Base-by-base conservation (phyloP, 768 basidiomycete genomes). In the Podaxis sp. region DNA sequence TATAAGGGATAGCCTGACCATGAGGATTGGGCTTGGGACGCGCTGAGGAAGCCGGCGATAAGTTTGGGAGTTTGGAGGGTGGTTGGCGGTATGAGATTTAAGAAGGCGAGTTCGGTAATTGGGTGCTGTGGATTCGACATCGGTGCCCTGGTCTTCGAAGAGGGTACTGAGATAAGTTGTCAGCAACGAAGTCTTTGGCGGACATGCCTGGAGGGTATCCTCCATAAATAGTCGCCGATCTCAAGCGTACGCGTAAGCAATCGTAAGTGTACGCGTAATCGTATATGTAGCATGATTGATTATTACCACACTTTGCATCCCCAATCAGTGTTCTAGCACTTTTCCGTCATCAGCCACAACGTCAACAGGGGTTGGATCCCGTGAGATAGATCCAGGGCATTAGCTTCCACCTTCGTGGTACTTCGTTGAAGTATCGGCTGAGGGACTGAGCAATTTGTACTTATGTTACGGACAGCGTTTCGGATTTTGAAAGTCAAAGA, bases 51-150 rank as follows among this genome's bases (percentile, higher is more conserved):
- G 58, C 76, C 68, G 11, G 68, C 55, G 2, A 64, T 68, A 46
- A 79, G 49, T n/a, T 64, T 61, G 4, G 72, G 68, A 6, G 74
- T 74, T 13, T 73, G 67, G 38, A 74, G 58, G 48, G 69, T 70
- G 56, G 75, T 60, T 0, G 76, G 74, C 8, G 70, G 68, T 39
- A 72, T 65, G 60, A 82, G 68, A 19, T 68, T 69, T 49, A 84
- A 70, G 56, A 69, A 74, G 22, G 75, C 76, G 36, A 80, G 73
- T 70, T 83, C 82, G 39, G 78, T 81, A 63, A 83, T 73, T 7
- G 80, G 65, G 28, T 52, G 51, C 13, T 56, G 26, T 49, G 28
- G 46, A 26, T 40, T 12, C 28, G 22, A 52, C 54, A 59, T 59
- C 2, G 58, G 26, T 22, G 49, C 19, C 19, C 24, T 11, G 8